These are phyloP conservation scores for Pochonia chlamydosporia DNA, from an alignment of 2,329 filamentous ascomycete species.

Conservation along the genomic window DNA sequence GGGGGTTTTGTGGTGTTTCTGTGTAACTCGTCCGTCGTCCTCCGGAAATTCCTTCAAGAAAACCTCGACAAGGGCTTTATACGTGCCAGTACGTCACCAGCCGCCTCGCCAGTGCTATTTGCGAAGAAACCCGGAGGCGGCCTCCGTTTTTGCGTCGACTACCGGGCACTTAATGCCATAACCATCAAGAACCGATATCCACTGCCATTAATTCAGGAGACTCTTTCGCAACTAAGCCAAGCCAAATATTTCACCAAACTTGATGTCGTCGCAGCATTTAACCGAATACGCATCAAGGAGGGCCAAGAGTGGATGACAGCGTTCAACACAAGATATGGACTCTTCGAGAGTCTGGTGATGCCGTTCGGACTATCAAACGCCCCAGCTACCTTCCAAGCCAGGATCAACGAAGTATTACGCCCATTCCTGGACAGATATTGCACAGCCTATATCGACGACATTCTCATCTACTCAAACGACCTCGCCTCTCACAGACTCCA, in stretches of 20 bases:
- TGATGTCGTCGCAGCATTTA: neutral
- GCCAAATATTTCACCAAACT: neutral
- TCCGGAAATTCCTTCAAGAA: neutral
- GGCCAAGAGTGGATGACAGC: slow-evolving; percentile 3
- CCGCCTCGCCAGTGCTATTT: neutral
- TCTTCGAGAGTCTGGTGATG: slow-evolving; percentile 1
- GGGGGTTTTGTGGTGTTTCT: no score
- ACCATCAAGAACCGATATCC: neutral
- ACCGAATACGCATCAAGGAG: neutral
- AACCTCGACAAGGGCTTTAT: neutral
- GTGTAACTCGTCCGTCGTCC: no score
- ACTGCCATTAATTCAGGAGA: neutral
- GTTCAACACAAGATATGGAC: slow-evolving; percentile 1
- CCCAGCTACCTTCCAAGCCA: neutral
- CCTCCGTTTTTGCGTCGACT: neutral
- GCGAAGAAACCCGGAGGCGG: neutral
- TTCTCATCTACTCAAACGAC: slow-evolving; percentile 6
- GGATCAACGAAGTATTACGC: slow-evolving; percentile 1
- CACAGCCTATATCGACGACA: slow-evolving; percentile 7
- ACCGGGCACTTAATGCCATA: neutral
- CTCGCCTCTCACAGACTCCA: neutral
- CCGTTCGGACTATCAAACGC: neutral
- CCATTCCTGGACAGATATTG: slow-evolving; percentile 5
- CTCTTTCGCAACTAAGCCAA: neutral
- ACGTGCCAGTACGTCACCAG: neutral